Percentiles rank a stretch among this genome's conserved stretches.
These are phyloP conservation scores for Phlyctochytrium bullatum DNA, from an alignment of 192 early-diverging fungal genomes.

Conservation along the genomic window DNA sequence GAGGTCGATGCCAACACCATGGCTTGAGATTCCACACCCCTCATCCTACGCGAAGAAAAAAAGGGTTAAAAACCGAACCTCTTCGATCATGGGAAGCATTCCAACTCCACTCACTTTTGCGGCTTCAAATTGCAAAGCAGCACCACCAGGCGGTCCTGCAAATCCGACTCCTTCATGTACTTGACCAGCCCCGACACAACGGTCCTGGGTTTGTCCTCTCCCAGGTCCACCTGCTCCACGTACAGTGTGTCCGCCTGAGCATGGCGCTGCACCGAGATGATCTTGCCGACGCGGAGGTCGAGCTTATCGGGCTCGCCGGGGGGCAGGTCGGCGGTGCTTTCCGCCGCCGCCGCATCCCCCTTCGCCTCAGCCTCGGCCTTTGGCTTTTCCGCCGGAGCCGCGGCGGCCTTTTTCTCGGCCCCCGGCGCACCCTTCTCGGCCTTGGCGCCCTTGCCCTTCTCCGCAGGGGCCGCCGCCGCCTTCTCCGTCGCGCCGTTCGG, in stretches of 20 bases:
- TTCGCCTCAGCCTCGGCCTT: conserved; percentile 6
- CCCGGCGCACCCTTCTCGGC: no score
- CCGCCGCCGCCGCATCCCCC: neutral
- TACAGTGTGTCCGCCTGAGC: conserved; percentile 89
- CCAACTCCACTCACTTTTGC: conserved; percentile 49
- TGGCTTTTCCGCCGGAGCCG: neutral
- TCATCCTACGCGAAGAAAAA: conserved; percentile 48
- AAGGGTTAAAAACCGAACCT: neutral
- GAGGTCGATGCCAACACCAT: conserved; percentile 90
- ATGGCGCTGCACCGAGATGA: conserved; percentile 76
- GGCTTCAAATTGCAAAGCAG: conserved; percentile 93
- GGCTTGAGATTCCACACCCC: conserved; percentile 85
- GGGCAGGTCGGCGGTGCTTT: conserved; percentile 4
- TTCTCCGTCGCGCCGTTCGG: no score
- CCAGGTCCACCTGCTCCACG: conserved; percentile 86
- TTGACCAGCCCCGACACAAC: conserved; percentile 90
- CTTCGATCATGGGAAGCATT: neutral
- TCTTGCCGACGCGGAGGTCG: conserved; percentile 87
- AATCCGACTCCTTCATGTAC: conserved; percentile 65
- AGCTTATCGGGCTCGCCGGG: conserved; percentile 46
- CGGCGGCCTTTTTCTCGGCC: conserved; percentile 7
- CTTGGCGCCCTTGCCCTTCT: neutral
- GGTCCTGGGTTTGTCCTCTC: conserved; percentile 70
- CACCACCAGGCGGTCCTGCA: conserved; percentile 35
- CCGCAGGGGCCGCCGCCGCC: neutral